These are phyloP conservation scores for Karstenula rhodostoma DNA, from an alignment of 2,329 filamentous ascomycete species.

Conservation along the genomic window DNA sequence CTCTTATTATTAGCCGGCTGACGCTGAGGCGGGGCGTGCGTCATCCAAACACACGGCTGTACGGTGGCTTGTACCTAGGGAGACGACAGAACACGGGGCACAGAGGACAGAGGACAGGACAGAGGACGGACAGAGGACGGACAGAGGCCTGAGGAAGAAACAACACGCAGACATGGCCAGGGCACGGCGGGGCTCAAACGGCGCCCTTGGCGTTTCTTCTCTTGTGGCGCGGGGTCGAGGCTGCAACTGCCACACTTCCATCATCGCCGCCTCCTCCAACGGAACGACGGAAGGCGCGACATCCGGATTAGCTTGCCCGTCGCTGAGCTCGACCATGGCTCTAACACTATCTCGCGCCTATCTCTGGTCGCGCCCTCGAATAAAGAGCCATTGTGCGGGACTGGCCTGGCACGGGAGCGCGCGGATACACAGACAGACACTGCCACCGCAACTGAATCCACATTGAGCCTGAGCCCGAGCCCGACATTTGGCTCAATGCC, in stretches of 20 bases:
- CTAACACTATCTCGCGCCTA: neutral
- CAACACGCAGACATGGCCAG: neutral
- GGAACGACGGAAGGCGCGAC: constrained; percentile 15
- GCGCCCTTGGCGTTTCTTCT: constrained; percentile 6
- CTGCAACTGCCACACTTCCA: constrained; percentile 15
- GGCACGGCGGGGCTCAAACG: neutral
- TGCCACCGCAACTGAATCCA: constrained; percentile 19
- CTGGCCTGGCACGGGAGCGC: constrained; percentile 14
- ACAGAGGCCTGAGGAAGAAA: neutral
- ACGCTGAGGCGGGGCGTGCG: neutral
- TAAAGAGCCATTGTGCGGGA: neutral
- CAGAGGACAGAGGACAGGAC: too few species aligned
- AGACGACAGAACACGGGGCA: too few species aligned
- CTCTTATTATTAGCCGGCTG: neutral
- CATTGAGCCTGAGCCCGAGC: constrained; percentile 12
- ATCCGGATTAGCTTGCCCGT: constrained; percentile 6
- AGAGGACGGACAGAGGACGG: neutral
- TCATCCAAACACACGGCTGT: neutral
- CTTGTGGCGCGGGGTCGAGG: constrained; percentile 8
- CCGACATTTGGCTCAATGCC: constrained; percentile 6
- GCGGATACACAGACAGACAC: constrained; percentile 22
- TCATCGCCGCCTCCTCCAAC: constrained; percentile 11
- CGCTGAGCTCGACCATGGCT: neutral
- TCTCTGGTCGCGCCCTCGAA: neutral
- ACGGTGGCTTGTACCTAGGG: neutral